Conservation (phyloP, 1,284 basidiomycete genomes). For the Cryptococcus sp. region DNA sequence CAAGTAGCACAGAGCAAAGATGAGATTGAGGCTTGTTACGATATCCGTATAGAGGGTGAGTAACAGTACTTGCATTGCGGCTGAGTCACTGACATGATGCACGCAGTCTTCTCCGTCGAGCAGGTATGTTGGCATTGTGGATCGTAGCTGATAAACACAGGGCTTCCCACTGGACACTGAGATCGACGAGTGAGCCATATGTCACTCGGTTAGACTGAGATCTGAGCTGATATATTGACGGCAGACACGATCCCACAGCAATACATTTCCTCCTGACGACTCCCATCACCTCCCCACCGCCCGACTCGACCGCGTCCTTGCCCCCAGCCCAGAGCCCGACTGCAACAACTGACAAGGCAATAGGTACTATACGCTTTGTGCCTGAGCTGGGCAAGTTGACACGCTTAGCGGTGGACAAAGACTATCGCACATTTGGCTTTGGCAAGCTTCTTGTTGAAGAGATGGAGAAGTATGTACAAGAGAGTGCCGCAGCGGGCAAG, state of each 20-base stretch:
- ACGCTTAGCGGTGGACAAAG: conserved; percentile 42
- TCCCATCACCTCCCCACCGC: conserved; percentile 21
- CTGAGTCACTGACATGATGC: background rate
- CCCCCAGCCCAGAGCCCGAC: conserved; percentile 5
- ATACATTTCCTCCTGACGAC: conserved; percentile 35
- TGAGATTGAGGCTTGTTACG: conserved; percentile 45
- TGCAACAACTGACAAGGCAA: conserved; percentile 30
- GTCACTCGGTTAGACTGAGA: background rate
- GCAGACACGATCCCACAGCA: conserved; percentile 33
- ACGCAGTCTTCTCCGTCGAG: conserved; percentile 48
- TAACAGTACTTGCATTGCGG: conserved; percentile 3
- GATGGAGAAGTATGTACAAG: conserved; percentile 16
- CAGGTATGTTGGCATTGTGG: conserved; percentile 34
- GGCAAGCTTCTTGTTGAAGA: conserved; percentile 34
- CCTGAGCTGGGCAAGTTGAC: conserved; percentile 44
- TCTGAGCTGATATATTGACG: background rate
- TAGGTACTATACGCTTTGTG: conserved; percentile 47
- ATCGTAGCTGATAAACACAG: conserved; percentile 17
- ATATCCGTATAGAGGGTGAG: conserved; percentile 49
- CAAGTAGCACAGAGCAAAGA: conserved; percentile 37
- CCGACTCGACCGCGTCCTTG: conserved; percentile 21
- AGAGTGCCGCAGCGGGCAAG: conserved; percentile 6
- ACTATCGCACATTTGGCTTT: conserved; percentile 43
- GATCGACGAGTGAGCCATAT: conserved; percentile 41
- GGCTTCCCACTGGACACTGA: conserved; percentile 44